phyloP scores from a whole-genome alignment of 495 filamentous ascomycete species.

The Daldinia concentrica region DNA sequence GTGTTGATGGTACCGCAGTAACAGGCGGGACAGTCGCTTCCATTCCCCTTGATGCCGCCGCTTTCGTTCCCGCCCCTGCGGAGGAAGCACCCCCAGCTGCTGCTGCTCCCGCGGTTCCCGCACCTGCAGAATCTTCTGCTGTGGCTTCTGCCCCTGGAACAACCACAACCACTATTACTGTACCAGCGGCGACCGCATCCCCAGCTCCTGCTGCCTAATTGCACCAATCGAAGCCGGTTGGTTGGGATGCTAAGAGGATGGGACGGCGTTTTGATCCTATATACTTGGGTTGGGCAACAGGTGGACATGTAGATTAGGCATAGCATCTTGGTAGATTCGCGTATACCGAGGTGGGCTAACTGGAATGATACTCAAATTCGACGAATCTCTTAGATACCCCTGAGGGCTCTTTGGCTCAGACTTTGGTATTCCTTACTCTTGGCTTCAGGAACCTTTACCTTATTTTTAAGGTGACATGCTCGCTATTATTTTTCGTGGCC shows the following conservation, averaged over 20 bases:
- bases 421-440: too few relatives aligned
- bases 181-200: constrained; percentile 22
- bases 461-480: too few relatives aligned
- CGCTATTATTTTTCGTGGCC: too few relatives aligned
- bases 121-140: not conserved
- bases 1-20: constrained; percentile 32
- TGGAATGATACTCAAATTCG: not conserved
- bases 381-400: not conserved
- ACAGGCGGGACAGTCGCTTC: constrained; percentile 36
- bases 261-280: constrained; percentile 14
- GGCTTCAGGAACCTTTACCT: too few relatives aligned
- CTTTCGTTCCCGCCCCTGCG: constrained; percentile 34
- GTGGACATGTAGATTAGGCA: not conserved
- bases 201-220: constrained; percentile 5
- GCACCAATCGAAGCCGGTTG: not conserved
- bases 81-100: constrained; percentile 21
- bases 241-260: not conserved
- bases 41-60: constrained; percentile 36
- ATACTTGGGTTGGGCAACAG: not conserved
- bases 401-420: not conserved
- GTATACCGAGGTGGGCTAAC: not conserved
- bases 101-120: constrained; percentile 3
- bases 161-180: constrained; percentile 26
- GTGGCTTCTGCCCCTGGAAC: constrained; percentile 17
- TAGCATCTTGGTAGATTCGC: not conserved